Evolutionary conservation across 2,329 filamentous ascomycete genomes (phyloP).

Genomic region (Madurella mycetomatis): DNA sequence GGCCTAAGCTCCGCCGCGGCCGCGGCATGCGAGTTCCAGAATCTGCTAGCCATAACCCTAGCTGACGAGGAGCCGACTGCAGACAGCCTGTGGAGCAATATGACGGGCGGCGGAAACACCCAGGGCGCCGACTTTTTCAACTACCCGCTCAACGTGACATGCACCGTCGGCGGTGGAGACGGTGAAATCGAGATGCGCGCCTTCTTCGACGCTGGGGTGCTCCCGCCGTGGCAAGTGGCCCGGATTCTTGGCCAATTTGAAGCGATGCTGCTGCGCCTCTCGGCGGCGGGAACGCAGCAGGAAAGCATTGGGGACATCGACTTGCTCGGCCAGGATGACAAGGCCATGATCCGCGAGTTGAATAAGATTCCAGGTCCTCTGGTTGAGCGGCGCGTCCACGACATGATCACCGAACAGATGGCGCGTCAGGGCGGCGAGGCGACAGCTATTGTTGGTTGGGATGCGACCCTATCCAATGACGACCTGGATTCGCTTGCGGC

Average conservation of each 20-base stretch:
- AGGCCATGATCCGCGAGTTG: slow-evolving; percentile 16
- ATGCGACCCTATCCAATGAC: slow-evolving; percentile 21
- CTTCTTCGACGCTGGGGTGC: slow-evolving; percentile 19
- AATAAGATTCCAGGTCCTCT: slow-evolving; percentile 18
- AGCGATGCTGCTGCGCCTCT: slow-evolving; percentile 10
- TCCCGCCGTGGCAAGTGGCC: slow-evolving; percentile 20
- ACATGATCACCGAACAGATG: slow-evolving; percentile 21
- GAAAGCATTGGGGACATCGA: slow-evolving; percentile 14
- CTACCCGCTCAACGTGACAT: slow-evolving; percentile 25
- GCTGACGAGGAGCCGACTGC: slow-evolving; percentile 9
- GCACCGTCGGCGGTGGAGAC: slow-evolving; percentile 9
- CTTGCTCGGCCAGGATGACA: slow-evolving; percentile 19
- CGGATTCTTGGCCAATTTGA: slow-evolving; percentile 23
- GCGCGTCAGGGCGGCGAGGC: not conserved
- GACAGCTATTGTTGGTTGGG: slow-evolving; percentile 23
- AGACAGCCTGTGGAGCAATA: slow-evolving; percentile 21
- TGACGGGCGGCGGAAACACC: slow-evolving; percentile 16
- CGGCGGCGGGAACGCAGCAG: slow-evolving; percentile 2
- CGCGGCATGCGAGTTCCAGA: slow-evolving; percentile 22
- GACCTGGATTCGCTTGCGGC: slow-evolving; percentile 21
- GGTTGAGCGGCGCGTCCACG: slow-evolving; percentile 19
- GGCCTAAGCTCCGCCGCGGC: slow-evolving; percentile 6
- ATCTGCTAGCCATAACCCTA: slow-evolving; percentile 21
- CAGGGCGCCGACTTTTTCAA: slow-evolving; percentile 26
- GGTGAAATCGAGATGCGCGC: slow-evolving; percentile 16